Evolutionary conservation across 495 filamentous ascomycete genomes (phyloP).

Genomic region (Tuber brumale): DNA sequence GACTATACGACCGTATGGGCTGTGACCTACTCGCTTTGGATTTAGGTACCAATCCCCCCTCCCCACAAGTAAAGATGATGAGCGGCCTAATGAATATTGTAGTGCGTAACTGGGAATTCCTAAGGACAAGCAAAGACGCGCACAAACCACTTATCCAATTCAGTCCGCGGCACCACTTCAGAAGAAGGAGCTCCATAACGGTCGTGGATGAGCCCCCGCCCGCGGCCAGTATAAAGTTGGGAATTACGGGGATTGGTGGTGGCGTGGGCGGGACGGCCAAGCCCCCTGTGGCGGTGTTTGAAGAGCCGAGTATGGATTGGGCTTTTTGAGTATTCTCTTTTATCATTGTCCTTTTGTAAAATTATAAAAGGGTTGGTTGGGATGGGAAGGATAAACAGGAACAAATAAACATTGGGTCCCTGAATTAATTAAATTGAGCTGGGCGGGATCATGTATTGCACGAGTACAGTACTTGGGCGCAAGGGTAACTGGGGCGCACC

Average conservation of each 20-base stretch:
- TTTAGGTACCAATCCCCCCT: conserved; percentile 40
- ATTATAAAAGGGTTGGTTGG: not conserved
- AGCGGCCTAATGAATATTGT: conserved; percentile 15
- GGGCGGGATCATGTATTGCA: not conserved
- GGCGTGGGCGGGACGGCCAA: conserved; percentile 48
- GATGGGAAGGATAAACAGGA: not conserved
- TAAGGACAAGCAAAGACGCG: conserved; percentile 51
- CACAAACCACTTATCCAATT: conserved; percentile 41
- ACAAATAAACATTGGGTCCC: not conserved
- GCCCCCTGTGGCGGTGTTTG: conserved; percentile 70
- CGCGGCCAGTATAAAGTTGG: conserved; percentile 10
- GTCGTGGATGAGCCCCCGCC: conserved; percentile 65
- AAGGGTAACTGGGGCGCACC: no score
- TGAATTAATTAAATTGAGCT: not conserved
- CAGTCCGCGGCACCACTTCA: conserved; percentile 55
- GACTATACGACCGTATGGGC: conserved; percentile 89
- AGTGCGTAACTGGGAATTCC: conserved; percentile 83
- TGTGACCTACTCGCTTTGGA: conserved; percentile 90
- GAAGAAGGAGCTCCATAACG: conserved; percentile 66
- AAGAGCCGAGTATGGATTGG: conserved; percentile 80
- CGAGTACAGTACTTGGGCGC: no score
- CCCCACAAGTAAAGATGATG: not conserved
- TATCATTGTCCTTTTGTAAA: not conserved
- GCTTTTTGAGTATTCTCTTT: conserved; percentile 29
- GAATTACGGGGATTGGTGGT: conserved; percentile 17